Base-by-base conservation (phyloP, 108 stramenopile genomes). In the Nannochloropsis salina region DNA sequence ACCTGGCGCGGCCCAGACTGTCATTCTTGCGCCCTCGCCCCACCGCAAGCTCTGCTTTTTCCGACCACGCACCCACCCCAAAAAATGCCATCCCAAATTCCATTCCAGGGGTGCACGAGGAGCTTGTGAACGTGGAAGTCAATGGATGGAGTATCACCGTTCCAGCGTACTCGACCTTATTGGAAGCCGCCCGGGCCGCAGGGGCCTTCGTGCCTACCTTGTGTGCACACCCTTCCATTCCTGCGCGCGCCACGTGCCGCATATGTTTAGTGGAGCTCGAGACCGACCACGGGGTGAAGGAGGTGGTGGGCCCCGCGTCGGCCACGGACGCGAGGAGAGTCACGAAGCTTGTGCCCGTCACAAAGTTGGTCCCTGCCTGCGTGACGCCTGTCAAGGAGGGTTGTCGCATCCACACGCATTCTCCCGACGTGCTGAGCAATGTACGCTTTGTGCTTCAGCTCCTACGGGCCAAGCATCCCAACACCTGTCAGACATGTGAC, bases 231-330 rank as follows among this genome's bases (percentile, higher is more conserved):
- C 92, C 92, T 21, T 84, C 85, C 61, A 88, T 92, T 42, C 84
- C 84, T 31, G 83, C 89, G 15, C 44, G 88, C 22, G 92, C 91
- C 31, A 88, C 83, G 15, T 92, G 92, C 85, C 86, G 92, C 12
- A 90, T 92, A 79, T 92, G 92, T 42, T 61, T 91, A 2, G 90
- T 91, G 2, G 90, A 91, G 42, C 86, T 92, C 22, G 90, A 92
- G 44, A 85, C 85, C 15, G 44, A 42, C 44, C 61, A 74, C 15
- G 61, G 61, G 20, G n/a, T n/a, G 61, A 74, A 74, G 6, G n/a
- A 74, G 61, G 61, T 74, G 61, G 61, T 74, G 8, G 61, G 61
- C 61, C 61, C 61, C 61, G 61, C 61, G 15, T 74, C 61, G n/a
- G 20, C 61, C n/a, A 74, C 61, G 61, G 61, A 74, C n/a, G 61